A percentile compares a stretch with the other conserved stretches of the same genome.
phyloP scores from a whole-genome alignment of 2,329 filamentous ascomycete genomes.

The Fusarium luffae region DNA sequence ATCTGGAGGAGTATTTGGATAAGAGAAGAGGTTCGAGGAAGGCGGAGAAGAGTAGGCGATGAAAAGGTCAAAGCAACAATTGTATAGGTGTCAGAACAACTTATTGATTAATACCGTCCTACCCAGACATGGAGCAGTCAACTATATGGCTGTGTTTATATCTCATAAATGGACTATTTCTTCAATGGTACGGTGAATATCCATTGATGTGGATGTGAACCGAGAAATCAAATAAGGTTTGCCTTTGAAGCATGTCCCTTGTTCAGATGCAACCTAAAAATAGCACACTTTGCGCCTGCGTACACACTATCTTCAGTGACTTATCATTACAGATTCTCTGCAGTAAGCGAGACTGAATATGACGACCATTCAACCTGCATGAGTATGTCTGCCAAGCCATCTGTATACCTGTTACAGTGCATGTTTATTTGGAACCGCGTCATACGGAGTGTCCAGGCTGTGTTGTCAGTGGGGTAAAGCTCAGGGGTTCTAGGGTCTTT shows the following conservation, averaged over 20 bases:
- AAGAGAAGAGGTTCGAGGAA: conserved; percentile 45
- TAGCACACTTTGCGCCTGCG: background rate
- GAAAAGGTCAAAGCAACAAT: background rate
- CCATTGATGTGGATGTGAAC: background rate
- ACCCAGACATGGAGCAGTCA: background rate
- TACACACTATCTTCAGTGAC: background rate
- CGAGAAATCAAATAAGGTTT: background rate
- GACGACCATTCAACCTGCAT: background rate
- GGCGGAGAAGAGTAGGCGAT: conserved; percentile 11
- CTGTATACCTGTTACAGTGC: background rate
- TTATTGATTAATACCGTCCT: background rate
- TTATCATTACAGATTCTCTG: background rate
- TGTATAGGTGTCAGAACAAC: too few species aligned
- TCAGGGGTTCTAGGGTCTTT: conserved; percentile 10
- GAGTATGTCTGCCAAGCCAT: background rate
- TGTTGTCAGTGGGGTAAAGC: conserved; percentile 17
- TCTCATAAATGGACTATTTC: background rate
- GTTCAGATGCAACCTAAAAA: background rate
- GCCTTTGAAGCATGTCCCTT: background rate
- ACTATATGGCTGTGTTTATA: background rate
- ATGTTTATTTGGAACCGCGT: conserved; percentile 6
- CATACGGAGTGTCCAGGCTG: conserved; percentile 1
- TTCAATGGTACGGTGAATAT: too few species aligned
- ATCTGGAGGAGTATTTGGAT: conserved; percentile 61
- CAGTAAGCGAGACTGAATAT: background rate